Evolutionary conservation across 768 basidiomycete species (phyloP), one percentile per base, ranked within the genome.

Genomic region (Pleurotus ostreatus): DNA sequence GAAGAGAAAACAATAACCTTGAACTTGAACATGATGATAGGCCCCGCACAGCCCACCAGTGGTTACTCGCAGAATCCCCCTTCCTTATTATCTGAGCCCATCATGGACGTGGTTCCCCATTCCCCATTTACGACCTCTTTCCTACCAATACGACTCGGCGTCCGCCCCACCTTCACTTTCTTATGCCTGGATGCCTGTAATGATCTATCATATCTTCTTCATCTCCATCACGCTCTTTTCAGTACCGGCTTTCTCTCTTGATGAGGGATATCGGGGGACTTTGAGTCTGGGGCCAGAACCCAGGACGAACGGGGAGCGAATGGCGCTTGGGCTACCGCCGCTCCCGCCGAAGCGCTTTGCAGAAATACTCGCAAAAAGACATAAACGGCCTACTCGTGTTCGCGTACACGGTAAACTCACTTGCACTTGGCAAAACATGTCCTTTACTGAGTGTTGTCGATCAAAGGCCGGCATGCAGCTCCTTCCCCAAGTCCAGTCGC

Each of bases 261-360:
- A 39, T n/a, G 37, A 53, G 51, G 8, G 11, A 34, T 34, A 11
- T 34, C 30, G 30, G 9, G 8, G 4, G 30, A 34, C 30, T 9
- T 11, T 11, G 11, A 34, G 30, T 34, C 30, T 34, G 8, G 30
- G 9, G 30, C 30, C 11, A 34, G 51, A 53, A 11, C 34, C 39
- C 9, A 53, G 30, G 26, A 53, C 51, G 9, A 53, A 53, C 41
- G 51, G 38, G 15, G n/a, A 53, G 41, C 51, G 51, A 8, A 53
- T 53, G 51, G 51, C 51, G 39, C 37, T 53, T n/a, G 51, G 51
- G 9, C 7, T 53, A 15, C 51, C 51, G 6, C 51, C 51, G 9
- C 18, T 53, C 16, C 51, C 51, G 11, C 51, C 51, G 12, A 15
- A 15, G 18, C 37, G 39, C n/a, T 25, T 53, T 7, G 51, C 51